Evolutionary conservation across 768 basidiomycete species (phyloP).

Genomic region (Omphalotus guepiniiformis): DNA sequence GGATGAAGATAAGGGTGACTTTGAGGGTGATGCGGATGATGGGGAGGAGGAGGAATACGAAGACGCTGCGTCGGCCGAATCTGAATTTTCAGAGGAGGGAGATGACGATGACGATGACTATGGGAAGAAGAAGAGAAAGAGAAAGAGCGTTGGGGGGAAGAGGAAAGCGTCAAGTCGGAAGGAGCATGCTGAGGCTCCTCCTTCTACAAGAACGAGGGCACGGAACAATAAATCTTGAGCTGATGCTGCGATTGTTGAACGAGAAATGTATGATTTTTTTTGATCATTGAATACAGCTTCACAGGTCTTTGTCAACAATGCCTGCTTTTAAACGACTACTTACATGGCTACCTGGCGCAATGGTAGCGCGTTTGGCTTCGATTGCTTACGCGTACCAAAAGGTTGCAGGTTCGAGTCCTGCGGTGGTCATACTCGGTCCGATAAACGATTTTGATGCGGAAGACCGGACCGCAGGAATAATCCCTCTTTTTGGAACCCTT

Average conservation of each 20-base stretch:
- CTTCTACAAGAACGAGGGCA: slow-evolving; percentile 1
- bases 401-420: slow-evolving; percentile 97
- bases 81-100: not conserved
- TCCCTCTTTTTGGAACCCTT: no score
- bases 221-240: no score
- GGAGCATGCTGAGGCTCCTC: not conserved
- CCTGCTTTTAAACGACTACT: no score
- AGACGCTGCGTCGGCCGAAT: slow-evolving; percentile 5
- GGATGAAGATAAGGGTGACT: slow-evolving; percentile 1
- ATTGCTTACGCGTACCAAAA: slow-evolving; percentile 72
- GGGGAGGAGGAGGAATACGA: slow-evolving; percentile 12
- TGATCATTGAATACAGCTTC: no score
- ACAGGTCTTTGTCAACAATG: no score
- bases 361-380: slow-evolving; percentile 97
- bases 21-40: not conserved
- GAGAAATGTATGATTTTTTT: no score
- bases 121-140: not conserved
- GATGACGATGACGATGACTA: slow-evolving; percentile 14
- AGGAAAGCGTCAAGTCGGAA: not conserved
- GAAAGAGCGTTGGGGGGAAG: not conserved
- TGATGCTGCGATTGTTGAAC: no score
- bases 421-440: slow-evolving; percentile 83
- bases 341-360: slow-evolving; percentile 83
- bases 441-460: no score
- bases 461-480: no score